Evolutionary conservation across 164 flowering plant genomes (phyloP).

Genomic region (Vitis amurensis): DNA sequence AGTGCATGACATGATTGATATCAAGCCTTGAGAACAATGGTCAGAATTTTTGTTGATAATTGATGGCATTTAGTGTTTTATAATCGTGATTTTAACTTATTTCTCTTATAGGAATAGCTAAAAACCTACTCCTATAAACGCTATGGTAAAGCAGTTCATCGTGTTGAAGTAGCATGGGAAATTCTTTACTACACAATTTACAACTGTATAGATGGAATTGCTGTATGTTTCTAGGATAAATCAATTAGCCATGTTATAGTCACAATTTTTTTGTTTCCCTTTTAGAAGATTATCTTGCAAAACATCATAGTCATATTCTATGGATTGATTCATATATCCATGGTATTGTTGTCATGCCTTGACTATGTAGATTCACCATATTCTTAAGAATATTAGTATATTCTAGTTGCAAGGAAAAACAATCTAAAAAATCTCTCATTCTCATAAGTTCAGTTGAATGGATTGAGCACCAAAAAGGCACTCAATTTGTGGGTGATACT

Average conservation of each 20-base stretch:
- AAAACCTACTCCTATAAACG: conserved; percentile 67
- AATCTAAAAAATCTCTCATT: too few relatives aligned
- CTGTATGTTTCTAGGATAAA: neutral
- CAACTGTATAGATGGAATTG: conserved; percentile 89
- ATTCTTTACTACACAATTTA: conserved; percentile 85
- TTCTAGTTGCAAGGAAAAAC: too few relatives aligned
- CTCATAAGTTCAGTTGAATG: too few relatives aligned
- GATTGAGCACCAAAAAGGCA: too few relatives aligned
- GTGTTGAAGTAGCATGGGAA: conserved; percentile 80
- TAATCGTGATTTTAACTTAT: neutral
- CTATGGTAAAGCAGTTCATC: conserved; percentile 70
- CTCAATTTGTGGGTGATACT: too few relatives aligned
- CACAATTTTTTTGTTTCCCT: too few relatives aligned
- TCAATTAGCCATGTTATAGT: neutral
- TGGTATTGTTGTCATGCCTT: too few relatives aligned
- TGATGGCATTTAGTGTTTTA: neutral
- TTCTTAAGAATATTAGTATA: too few relatives aligned
- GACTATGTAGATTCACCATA: too few relatives aligned
- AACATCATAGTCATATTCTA: too few relatives aligned
- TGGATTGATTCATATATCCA: too few relatives aligned
- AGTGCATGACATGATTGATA: neutral
- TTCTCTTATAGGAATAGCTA: conserved; percentile 71
- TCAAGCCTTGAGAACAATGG: neutral
- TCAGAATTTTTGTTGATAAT: neutral
- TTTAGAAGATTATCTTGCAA: too few relatives aligned